These are phyloP conservation scores for Aspergillus spinulosporus DNA, from an alignment of 2,329 filamentous ascomycete species.

Conservation along the genomic window DNA sequence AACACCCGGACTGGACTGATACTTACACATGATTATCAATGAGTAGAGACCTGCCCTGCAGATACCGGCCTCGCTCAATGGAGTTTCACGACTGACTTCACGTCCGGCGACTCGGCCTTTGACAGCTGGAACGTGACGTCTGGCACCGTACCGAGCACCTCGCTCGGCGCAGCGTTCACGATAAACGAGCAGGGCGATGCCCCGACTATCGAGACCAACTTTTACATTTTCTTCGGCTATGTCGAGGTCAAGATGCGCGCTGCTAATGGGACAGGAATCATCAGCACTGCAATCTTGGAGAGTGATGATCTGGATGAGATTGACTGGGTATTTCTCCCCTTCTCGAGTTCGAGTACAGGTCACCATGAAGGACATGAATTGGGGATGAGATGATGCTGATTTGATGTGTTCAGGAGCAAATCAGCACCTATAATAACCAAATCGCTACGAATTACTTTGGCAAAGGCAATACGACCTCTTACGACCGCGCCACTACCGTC, in stretches of 20 bases:
- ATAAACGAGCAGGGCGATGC: conserved; percentile 75
- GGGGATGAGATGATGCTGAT: not conserved
- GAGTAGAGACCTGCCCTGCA: conserved; percentile 60
- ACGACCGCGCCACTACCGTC: conserved; percentile 83
- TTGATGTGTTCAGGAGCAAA: conserved; percentile 33
- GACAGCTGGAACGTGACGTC: conserved; percentile 66
- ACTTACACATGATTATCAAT: too few relatives aligned
- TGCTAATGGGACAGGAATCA: conserved; percentile 85
- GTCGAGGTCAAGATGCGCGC: conserved; percentile 83
- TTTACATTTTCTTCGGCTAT: conserved; percentile 98
- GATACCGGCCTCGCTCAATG: conserved; percentile 65
- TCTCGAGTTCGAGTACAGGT: too few relatives aligned
- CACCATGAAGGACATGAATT: conserved; percentile 13
- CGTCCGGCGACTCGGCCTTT: conserved; percentile 53
- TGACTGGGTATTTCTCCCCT: conserved; percentile 75
- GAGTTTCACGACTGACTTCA: conserved; percentile 39
- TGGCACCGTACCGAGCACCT: conserved; percentile 62
- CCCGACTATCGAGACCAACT: conserved; percentile 81
- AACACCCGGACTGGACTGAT: not conserved
- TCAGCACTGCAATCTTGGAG: conserved; percentile 85
- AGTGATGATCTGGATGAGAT: conserved; percentile 94
- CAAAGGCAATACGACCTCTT: conserved; percentile 76
- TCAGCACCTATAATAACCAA: conserved; percentile 33
- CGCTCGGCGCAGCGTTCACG: conserved; percentile 77
- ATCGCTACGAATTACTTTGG: conserved; percentile 92